Base-by-base conservation (phyloP, 2,329 filamentous ascomycete genomes). In the Aotearoamyces nothofagi region DNA sequence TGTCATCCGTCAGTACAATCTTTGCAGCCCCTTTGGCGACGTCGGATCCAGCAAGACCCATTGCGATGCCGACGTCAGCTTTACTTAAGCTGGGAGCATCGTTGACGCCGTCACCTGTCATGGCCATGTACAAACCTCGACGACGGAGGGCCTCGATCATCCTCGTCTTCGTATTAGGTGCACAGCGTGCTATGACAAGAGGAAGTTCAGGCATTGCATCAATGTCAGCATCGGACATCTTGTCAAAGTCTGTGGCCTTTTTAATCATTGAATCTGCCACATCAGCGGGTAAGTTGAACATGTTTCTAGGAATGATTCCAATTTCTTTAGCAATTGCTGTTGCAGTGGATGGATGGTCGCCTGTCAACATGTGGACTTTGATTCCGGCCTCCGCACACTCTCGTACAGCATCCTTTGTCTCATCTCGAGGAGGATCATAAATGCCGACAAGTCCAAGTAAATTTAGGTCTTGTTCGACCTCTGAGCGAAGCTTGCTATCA, bases 281-380 rank as follows among this genome's bases (percentile, higher is more conserved):
- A 13, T 61, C 57, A 2, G 54, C 48, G 27, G 57, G 50, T 11
- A 64, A 44, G n/a, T 50, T 48, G 3, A 49, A 45, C 26, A 60
- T 50, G 26, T 63, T 57, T 6, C 53, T 47, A 10, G 55, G 56
- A 22, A 70, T 56, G 28, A 24, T 69, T 7, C 66, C 66, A 20
- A 70, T 64, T 48, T 69, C 61, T 15, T 58, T 57, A 13, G 66
- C 66, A 39, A 70, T 70, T 4, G 64, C 64, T 19, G 57, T 57
- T 10, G 66, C 66, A 11, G 66, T 70, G 10, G 61, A 60, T 12
- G 63, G 63, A 39, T 69, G 66, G 36, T 70, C 66, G 19, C 40
- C 40, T 2, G 79, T 84, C 1, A 84, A 76, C 78, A 86, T 86
- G 49, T 78, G 74, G 20, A 83, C 69, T 13, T 72, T 62, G 33